phyloP scores from a whole-genome alignment of 441 rosid genomes.

The Dalechampia spathulata region DNA sequence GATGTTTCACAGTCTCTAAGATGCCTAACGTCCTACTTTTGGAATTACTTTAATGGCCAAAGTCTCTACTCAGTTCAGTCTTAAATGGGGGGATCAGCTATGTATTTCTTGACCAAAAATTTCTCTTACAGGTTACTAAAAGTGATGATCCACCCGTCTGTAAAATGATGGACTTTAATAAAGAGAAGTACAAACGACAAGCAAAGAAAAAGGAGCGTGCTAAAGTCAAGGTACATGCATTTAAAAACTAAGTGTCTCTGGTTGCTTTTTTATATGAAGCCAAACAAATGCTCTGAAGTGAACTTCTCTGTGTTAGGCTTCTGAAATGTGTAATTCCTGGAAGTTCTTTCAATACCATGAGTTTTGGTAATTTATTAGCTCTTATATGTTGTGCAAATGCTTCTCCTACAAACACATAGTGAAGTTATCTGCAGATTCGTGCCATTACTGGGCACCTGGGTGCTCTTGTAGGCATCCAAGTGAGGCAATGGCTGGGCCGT shows the following conservation, averaged over 20 bases:
- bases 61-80: not conserved
- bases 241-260: too few species aligned
- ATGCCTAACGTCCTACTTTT: not conserved
- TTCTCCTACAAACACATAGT: not conserved
- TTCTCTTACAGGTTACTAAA: conserved; percentile 35
- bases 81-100: not conserved
- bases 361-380: not conserved
- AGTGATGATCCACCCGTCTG: conserved; percentile 55
- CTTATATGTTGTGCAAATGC: not conserved
- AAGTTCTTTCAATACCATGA: not conserved
- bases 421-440: not conserved
- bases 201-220: conserved; percentile 42
- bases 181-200: conserved; percentile 28
- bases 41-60: not conserved
- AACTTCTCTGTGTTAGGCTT: too few species aligned
- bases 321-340: not conserved
- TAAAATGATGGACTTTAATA: conserved; percentile 53
- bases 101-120: not conserved
- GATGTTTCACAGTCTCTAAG: not conserved
- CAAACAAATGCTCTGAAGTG: conserved; percentile 15
- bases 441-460: too few species aligned
- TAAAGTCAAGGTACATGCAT: conserved; percentile 46
- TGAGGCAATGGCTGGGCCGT: too few species aligned
- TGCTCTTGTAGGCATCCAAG: too few species aligned
- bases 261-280: too few species aligned